Base-by-base conservation (phyloP, 2,329 filamentous ascomycete species). In the Neopestalotiopsis sp. region DNA sequence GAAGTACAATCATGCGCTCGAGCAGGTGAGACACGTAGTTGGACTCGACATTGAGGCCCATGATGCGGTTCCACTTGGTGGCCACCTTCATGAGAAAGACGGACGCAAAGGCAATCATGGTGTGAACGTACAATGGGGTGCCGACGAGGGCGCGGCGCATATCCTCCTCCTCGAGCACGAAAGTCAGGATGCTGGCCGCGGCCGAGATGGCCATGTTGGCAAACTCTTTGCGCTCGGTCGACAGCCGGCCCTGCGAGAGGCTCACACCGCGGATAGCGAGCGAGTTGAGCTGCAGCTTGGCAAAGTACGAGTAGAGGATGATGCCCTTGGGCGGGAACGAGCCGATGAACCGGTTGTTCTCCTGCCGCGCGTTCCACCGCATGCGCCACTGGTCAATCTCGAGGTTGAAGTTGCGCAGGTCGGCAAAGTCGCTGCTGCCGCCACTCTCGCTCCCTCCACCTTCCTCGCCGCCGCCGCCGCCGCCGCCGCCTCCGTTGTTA, bases 41-140 rank as follows among this genome's bases (percentile, higher is more conserved):
- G 12, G 74, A 70, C 68, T 82, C 79, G 56, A 79, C 76, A 40
- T 77, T 78, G 9, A 82, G 72, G 1, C 78, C 76, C 71, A 76
- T 74, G 32, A 77, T 70, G 4, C 75, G 69, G 42, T 78, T 79
- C 79, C 76, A 79, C 61, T 70, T 69, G 7, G 73, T 72, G 4
- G 72, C 69, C 2, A 75, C 72, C 60, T 75, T 75, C 60, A 76
- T 66, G 2, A 76, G 65, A 57, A 77, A 76, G 24, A 77, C 75
- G 2, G 72, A 74, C 9, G 75, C 75, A 64, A 76, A 77, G 4
- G 75, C 73, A 32, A 77, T 75, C 75, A 77, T 77, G 20, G 72
- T 75, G 60, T 76, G 69, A 14, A 77, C 71, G 60, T 76, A 77
- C 17, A 72, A 65, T 14, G 75, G 75, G 30, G 74, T 72, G 32